Percentiles rank a stretch among this genome's conserved stretches.
These are phyloP conservation scores for Leccinum disarticulatum DNA, from an alignment of 768 basidiomycete species.

Conservation along the genomic window DNA sequence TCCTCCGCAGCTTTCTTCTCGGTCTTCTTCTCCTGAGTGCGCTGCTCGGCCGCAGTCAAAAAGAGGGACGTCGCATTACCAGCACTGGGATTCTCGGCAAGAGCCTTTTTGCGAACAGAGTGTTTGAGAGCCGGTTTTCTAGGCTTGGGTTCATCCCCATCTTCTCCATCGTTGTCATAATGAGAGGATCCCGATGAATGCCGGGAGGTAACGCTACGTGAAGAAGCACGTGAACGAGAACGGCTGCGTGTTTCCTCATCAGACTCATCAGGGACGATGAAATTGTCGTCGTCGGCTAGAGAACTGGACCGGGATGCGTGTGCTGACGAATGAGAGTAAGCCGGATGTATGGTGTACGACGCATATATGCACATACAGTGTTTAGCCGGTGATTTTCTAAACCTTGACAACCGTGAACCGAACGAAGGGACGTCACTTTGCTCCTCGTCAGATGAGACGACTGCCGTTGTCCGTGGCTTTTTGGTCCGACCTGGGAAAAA, in stretches of 20 bases:
- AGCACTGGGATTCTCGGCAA: constrained; percentile 28
- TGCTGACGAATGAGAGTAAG: constrained; percentile 32
- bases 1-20: constrained; percentile 80
- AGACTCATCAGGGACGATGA: constrained; percentile 66
- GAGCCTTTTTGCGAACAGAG: constrained; percentile 32
- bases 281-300: constrained; percentile 67
- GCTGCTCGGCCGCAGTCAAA: constrained; percentile 81
- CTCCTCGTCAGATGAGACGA: constrained; percentile 48
- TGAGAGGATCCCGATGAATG: constrained; percentile 37
- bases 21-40: constrained; percentile 72
- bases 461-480: constrained; percentile 55
- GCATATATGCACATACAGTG: constrained; percentile 38
- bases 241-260: constrained; percentile 53
- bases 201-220: constrained; percentile 36
- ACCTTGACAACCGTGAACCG: constrained; percentile 58
- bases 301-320: constrained; percentile 39
- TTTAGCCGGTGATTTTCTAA: constrained; percentile 63
- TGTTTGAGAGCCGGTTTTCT: constrained; percentile 39
- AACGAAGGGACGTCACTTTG: constrained; percentile 49
- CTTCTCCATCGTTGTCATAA: constrained; percentile 39
- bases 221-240: constrained; percentile 53
- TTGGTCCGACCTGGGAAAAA: constrained; percentile 47
- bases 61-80: constrained; percentile 45
- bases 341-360: neutral
- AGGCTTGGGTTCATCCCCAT: constrained; percentile 32